Conservation (phyloP, 352 stramenopile species). For the Elongisporangium anandrum region DNA sequence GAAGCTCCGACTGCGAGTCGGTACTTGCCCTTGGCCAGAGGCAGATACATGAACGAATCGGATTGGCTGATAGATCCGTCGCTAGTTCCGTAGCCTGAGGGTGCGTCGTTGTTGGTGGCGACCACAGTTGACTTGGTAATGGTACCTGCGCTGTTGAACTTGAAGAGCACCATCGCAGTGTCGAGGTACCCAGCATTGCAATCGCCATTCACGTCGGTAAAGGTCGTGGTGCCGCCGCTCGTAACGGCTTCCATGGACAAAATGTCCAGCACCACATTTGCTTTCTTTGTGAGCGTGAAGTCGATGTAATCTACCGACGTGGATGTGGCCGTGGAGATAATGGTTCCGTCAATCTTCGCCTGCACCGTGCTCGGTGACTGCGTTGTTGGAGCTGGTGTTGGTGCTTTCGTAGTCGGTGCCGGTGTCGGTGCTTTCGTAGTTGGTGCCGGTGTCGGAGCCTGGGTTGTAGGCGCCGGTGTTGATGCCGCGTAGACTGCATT, state of each 20-base stretch:
- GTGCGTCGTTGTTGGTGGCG: slow-evolving; percentile 43
- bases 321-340: slow-evolving; percentile 45
- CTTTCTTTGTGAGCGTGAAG: slow-evolving; percentile 31
- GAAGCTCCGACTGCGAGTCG: slow-evolving; percentile 52
- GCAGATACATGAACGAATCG: slow-evolving; percentile 52
- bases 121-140: slow-evolving; percentile 19
- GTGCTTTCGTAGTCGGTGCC: slow-evolving; percentile 4
- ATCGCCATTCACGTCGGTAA: slow-evolving; percentile 58
- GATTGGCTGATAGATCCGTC: slow-evolving; percentile 50
- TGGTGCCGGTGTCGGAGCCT: slow-evolving; percentile 1
- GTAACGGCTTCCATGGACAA: slow-evolving; percentile 52
- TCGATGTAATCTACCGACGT: slow-evolving; percentile 69
- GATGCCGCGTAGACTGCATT: slow-evolving; percentile 24
- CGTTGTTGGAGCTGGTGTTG: slow-evolving; percentile 3
- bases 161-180: slow-evolving; percentile 56
- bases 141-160: slow-evolving; percentile 11
- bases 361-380: slow-evolving; percentile 6
- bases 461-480: slow-evolving; percentile 9
- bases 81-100: slow-evolving; percentile 26
- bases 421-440: background rate
- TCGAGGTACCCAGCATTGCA: slow-evolving; percentile 71
- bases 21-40: slow-evolving; percentile 38
- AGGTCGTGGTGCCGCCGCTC: slow-evolving; percentile 14
- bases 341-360: slow-evolving; percentile 49
- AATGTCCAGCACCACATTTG: slow-evolving; percentile 54